A percentile compares a stretch with the other conserved stretches of the same genome.
Evolutionary conservation across 176 grass and related monocot species (phyloP).

Genomic region (Rhipidocladum racemiflorum): DNA sequence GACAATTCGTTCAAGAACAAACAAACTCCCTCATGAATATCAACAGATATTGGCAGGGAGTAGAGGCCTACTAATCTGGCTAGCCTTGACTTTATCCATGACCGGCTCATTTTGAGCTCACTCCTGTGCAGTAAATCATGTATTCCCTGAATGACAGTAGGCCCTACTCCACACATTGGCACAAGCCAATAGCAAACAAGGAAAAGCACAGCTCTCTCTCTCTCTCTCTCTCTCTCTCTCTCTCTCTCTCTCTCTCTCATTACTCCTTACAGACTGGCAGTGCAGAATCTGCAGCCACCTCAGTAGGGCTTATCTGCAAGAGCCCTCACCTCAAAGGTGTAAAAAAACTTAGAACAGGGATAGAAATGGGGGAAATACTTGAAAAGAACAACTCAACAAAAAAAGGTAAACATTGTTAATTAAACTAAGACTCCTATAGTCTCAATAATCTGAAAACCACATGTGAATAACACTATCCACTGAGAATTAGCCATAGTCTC

Average conservation of each 20-base stretch:
- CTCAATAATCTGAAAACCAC: not conserved
- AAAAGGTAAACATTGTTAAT: constrained; percentile 10
- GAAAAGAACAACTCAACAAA: not conserved
- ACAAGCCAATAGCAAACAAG: not conserved
- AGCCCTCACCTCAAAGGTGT: not conserved
- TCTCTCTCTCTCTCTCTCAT: not conserved
- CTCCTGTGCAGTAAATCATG: not conserved
- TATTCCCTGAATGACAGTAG: constrained; percentile 9
- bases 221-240: not conserved
- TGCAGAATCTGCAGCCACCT: not conserved
- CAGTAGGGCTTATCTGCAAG: constrained; percentile 12
- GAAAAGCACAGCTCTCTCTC: not conserved
- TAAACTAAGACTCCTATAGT: constrained; percentile 24
- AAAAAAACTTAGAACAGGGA: not conserved
- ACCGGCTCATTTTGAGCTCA: constrained; percentile 3
- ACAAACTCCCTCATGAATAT: not conserved
- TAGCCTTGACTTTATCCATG: not conserved
- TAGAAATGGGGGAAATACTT: not conserved
- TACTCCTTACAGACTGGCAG: not conserved
- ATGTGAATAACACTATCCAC: not conserved
- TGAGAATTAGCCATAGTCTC: not conserved
- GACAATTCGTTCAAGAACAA: not conserved
- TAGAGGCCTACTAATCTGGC: not conserved
- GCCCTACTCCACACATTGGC: not conserved
- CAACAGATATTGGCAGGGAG: constrained; percentile 6